Evolutionary conservation across 345 rosid species (phyloP).

Genomic region (Ceriops zippeliana): DNA sequence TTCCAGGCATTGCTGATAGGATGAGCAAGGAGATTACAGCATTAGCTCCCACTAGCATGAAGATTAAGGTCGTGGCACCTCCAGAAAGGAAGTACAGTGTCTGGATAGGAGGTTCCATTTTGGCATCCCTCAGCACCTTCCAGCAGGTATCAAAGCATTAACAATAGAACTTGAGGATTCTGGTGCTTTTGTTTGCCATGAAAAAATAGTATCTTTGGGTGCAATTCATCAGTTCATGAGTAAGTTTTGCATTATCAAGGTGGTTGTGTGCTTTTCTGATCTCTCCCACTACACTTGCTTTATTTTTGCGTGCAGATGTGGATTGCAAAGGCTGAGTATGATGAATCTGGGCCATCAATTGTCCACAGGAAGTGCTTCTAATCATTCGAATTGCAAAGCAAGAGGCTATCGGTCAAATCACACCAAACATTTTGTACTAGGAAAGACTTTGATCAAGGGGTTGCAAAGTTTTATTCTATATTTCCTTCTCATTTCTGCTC

Average conservation of each 20-base stretch:
- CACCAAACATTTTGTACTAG: conserved; percentile 13
- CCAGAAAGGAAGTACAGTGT: conserved; percentile 64
- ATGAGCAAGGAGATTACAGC: conserved; percentile 79
- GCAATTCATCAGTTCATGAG: not conserved
- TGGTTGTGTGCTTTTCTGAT: not conserved
- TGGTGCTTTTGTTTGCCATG: too few species aligned
- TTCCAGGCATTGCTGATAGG: conserved; percentile 67
- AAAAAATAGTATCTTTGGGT: not conserved
- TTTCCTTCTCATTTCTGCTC: not conserved
- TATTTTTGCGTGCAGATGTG: conserved; percentile 52
- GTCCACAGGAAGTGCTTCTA: conserved; percentile 74
- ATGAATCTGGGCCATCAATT: conserved; percentile 63
- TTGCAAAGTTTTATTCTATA: conserved; percentile 7
- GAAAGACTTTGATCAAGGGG: conserved; percentile 28
- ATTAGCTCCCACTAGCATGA: conserved; percentile 60
- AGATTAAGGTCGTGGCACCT: conserved; percentile 60
- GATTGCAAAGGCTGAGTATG: conserved; percentile 67
- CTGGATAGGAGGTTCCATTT: conserved; percentile 61
- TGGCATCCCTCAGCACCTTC: conserved; percentile 62
- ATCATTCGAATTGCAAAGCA: conserved; percentile 14
- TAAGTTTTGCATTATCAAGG: not conserved
- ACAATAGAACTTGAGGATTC: too few species aligned
- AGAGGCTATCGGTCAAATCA: conserved; percentile 20
- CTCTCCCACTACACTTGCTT: conserved; percentile 7
- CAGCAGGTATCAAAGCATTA: conserved; percentile 42